Base-by-base conservation (phyloP, 257 asterid species). In the Solanum bulbocastanum region DNA sequence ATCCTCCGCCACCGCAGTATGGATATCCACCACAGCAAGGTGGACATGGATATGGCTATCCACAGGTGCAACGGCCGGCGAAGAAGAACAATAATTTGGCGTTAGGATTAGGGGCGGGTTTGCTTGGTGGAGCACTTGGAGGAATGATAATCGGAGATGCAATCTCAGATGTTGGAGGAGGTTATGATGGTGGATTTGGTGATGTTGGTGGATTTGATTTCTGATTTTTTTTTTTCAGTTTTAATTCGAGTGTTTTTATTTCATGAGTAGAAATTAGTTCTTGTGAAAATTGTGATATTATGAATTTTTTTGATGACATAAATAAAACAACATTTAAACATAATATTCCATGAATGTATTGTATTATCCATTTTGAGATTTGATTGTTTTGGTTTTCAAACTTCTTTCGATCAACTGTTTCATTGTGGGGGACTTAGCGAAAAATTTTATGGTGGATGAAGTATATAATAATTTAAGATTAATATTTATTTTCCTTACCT, bases 91-190 rank as follows among this genome's bases (percentile, higher is more conserved):
- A 91, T 79, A 91, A 91, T 76, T 85, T 91, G 37, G 98, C 96
- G 22, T 37, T 96, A 90, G 98, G 97, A 35, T 88, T 95, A 52
- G 99, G 98, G 20, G 99, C 98, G 6, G 99, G 98, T 39, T 89
- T 95, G 85, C 90, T 95, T 13, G 98, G 98, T 18, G 98, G 98
- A 23, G 98, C 98, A 3, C 46, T 95, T 37, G 98, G 98, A 37
- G 98, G 98, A 36, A 36, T 95, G 39, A 84, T 95, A 89, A 65
- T 95, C 32, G 98, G 98, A 27, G 97, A 95, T 90, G 87, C 89
- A 92, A 32, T 95, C 49, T 93, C 98, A 13, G 98, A 94, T 85
- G 93, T 46, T 3, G 91, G n/a, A 20, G 91, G n/a, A 20, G 49
- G 72, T 62, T 91, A 76, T 79, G 98, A 92, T 72, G 90, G 68